Evolutionary conservation across 1,139 yeast genomes (phyloP).

Genomic region (Geotrichum reessii): DNA sequence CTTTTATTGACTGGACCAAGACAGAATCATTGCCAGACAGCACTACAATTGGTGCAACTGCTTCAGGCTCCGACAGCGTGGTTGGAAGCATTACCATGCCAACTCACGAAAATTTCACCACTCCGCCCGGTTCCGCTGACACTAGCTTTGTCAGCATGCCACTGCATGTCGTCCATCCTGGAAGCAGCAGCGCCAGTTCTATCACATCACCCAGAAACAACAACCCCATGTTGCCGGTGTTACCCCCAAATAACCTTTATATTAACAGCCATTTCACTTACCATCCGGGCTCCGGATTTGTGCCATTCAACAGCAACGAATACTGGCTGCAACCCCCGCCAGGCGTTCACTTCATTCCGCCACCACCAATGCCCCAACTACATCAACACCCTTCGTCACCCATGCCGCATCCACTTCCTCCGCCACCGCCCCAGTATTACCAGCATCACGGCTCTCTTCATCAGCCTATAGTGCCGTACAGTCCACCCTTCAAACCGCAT

Average conservation of each 20-base stretch:
- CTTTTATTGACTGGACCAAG: not conserved
- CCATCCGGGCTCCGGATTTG: not conserved
- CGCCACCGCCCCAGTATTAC: not conserved
- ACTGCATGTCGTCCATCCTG: not conserved
- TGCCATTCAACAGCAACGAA: not conserved
- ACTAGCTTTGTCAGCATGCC: not conserved
- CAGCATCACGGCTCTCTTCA: constrained; percentile 1
- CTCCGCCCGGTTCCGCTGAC: not conserved
- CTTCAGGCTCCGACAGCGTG: not conserved
- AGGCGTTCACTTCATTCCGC: not conserved
- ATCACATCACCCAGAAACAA: not conserved
- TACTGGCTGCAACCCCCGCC: not conserved
- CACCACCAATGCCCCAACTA: constrained; percentile 16
- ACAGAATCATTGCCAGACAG: not conserved
- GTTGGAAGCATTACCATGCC: not conserved
- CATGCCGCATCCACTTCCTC: constrained; percentile 1
- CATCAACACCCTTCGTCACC: constrained; percentile 8
- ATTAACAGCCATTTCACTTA: not conserved
- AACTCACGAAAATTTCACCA: not conserved
- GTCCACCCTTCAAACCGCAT: not conserved
- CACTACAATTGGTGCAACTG: not conserved
- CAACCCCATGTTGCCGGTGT: not conserved
- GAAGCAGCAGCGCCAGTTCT: not conserved
- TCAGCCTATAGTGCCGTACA: not conserved
- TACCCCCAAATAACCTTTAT: not conserved